phyloP scores from a whole-genome alignment of 140 eudicot genomes.

The Senecio squalidus region DNA sequence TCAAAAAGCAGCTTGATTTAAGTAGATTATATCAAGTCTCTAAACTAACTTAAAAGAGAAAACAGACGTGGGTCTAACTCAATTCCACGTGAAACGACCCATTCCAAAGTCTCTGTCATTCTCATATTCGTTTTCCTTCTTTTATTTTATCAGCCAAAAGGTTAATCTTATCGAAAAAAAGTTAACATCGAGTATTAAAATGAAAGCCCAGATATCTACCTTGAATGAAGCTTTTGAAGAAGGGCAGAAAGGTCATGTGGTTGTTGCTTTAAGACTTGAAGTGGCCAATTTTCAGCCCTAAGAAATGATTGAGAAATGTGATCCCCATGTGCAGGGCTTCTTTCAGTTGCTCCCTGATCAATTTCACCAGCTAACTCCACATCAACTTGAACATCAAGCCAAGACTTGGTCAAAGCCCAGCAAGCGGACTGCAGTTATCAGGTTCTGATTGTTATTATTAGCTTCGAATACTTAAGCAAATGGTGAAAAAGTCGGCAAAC shows the following conservation, averaged over 20 bases:
- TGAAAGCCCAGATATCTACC: constrained; percentile 31
- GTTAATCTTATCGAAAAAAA: too few relatives aligned
- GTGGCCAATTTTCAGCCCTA: constrained; percentile 89
- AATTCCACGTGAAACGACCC: constrained; percentile 23
- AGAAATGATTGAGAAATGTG: constrained; percentile 35
- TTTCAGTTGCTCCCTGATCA: constrained; percentile 48
- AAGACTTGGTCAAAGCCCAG: constrained; percentile 97
- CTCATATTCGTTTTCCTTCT: background rate
- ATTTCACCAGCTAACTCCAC: constrained; percentile 57
- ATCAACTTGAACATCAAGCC: constrained; percentile 94
- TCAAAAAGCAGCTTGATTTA: too few relatives aligned
- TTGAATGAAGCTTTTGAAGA: constrained; percentile 94
- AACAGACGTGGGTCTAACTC: constrained; percentile 23
- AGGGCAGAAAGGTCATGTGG: constrained; percentile 82
- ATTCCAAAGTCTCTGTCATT: background rate
- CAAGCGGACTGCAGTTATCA: constrained; percentile 76
- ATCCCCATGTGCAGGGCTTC: constrained; percentile 52
- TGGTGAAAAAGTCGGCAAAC: constrained; percentile 2
- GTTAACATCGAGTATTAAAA: background rate
- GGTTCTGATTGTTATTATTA: background rate
- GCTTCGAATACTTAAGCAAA: background rate
- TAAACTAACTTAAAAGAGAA: too few relatives aligned
- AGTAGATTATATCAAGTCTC: too few relatives aligned
- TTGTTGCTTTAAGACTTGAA: constrained; percentile 79
- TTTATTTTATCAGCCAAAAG: background rate